A percentile compares a stretch with the other conserved stretches of the same genome.
Evolutionary conservation across 176 grass and related monocot genomes (phyloP).

Genomic region (Secale cereale): DNA sequence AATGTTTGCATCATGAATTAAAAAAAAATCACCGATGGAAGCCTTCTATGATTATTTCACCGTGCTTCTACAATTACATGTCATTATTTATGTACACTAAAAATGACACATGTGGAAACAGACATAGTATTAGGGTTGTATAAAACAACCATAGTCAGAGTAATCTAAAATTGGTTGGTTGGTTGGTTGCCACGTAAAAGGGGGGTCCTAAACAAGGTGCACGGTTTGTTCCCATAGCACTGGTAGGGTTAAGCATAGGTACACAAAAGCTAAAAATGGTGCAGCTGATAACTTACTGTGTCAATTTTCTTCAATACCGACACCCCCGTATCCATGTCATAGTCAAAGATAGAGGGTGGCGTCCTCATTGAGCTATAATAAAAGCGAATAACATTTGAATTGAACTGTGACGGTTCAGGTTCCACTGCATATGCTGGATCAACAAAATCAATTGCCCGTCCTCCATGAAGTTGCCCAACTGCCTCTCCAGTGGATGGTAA

Average conservation of each 20-base stretch:
- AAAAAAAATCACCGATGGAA: too few species aligned
- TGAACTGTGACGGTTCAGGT: constrained; percentile 51
- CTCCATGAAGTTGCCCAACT: constrained; percentile 59
- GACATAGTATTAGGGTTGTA: neutral
- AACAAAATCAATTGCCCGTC: constrained; percentile 58
- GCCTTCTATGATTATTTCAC: neutral
- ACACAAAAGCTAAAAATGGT: neutral
- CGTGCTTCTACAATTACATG: neutral
- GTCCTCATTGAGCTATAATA: constrained; percentile 87
- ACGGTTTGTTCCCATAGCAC: neutral
- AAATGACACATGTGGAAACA: neutral
- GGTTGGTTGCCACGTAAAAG: neutral
- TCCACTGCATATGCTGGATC: constrained; percentile 76
- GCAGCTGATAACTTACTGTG: constrained; percentile 49
- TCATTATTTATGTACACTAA: neutral
- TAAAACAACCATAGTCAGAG: neutral
- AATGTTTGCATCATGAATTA: neutral
- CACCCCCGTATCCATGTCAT: constrained; percentile 74
- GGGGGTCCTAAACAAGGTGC: neutral
- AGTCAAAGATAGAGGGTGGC: constrained; percentile 72
- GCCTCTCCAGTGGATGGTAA: constrained; percentile 64
- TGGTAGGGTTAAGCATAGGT: neutral
- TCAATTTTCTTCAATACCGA: constrained; percentile 86
- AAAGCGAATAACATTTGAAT: constrained; percentile 72
- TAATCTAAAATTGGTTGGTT: too few species aligned